A percentile compares a stretch with the other conserved stretches of the same genome.
phyloP scores from a whole-genome alignment of 2,329 filamentous ascomycete genomes.

The Fusarium zealandicum region DNA sequence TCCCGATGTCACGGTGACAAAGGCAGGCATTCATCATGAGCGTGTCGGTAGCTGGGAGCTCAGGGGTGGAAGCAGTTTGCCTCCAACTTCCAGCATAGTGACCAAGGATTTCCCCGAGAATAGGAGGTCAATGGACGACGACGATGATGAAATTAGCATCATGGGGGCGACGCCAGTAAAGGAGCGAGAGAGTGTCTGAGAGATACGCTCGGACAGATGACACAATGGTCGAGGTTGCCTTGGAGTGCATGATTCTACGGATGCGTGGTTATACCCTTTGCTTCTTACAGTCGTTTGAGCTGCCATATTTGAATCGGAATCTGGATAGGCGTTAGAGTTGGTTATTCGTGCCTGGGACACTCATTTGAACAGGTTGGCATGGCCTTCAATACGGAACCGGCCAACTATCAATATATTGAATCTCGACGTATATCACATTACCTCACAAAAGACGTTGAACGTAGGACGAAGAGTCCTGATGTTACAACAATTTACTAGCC shows the following conservation, averaged over 20 bases:
- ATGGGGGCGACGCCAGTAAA: conserved; percentile 48
- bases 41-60: conserved; percentile 61
- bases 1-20: conserved; percentile 51
- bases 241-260: background rate
- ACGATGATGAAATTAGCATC: conserved; percentile 47
- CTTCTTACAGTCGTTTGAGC: conserved; percentile 31
- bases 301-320: conserved; percentile 5
- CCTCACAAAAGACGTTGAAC: too few species aligned
- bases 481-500: too few species aligned
- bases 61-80: conserved; percentile 26
- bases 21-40: conserved; percentile 52
- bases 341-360: conserved; percentile 9
- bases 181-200: conserved; percentile 50
- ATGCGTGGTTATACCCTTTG: conserved; percentile 33
- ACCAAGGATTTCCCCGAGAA: conserved; percentile 35
- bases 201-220: background rate
- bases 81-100: conserved; percentile 32
- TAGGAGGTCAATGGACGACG: conserved; percentile 36
- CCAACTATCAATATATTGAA: too few species aligned
- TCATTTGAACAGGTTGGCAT: conserved; percentile 13
- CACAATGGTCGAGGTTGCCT: background rate
- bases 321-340: conserved; percentile 24
- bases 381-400: background rate
- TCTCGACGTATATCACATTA: too few species aligned
- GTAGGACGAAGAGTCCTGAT: too few species aligned